Evolutionary conservation across 768 basidiomycete species (phyloP).

Genomic region (Roridomyces roridus): DNA sequence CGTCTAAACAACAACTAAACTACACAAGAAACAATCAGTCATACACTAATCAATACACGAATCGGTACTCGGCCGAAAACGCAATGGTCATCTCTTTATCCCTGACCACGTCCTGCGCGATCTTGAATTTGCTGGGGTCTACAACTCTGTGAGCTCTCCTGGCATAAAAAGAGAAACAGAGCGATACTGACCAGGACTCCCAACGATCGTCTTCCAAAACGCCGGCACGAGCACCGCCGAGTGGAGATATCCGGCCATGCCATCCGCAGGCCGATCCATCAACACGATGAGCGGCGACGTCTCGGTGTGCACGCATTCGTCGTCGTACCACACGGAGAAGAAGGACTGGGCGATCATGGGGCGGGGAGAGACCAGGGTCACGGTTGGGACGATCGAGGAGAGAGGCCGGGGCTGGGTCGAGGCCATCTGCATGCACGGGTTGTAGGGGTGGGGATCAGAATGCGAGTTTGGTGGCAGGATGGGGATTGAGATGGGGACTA

Average conservation of each 20-base stretch:
- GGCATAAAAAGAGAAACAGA: neutral
- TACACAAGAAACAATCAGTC: no score
- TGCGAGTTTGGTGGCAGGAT: neutral
- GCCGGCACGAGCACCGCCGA: neutral
- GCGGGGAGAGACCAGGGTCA: neutral
- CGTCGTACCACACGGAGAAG: neutral
- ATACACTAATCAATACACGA: neutral
- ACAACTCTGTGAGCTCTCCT: neutral
- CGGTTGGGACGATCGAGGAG: neutral
- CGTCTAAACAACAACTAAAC: no score
- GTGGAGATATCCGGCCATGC: neutral
- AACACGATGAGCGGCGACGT: neutral
- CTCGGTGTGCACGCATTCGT: neutral
- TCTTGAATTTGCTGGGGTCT: slow-evolving; percentile 3
- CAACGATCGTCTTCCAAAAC: neutral
- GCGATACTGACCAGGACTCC: neutral
- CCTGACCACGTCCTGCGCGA: slow-evolving; percentile 2
- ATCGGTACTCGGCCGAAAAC: slow-evolving; percentile 1
- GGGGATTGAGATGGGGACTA: no score
- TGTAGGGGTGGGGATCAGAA: no score
- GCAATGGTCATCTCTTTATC: neutral
- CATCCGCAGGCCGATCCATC: neutral
- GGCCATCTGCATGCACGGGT: no score
- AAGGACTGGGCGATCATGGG: neutral
- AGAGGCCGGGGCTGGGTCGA: neutral